Evolutionary conservation across 176 grass and related monocot species (phyloP).

Genomic region (Urochloa ruziziensis): DNA sequence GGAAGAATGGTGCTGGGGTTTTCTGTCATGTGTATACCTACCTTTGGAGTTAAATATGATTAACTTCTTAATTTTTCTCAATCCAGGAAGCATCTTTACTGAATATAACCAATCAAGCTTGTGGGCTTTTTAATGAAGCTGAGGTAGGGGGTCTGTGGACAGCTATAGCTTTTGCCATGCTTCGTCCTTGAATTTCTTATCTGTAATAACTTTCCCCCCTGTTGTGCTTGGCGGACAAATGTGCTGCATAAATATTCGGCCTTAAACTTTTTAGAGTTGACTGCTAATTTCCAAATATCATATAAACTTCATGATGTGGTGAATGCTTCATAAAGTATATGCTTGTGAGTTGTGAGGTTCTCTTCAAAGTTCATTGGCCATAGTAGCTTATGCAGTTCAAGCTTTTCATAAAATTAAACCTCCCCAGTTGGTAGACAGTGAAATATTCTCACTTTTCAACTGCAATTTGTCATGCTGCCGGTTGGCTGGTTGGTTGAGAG

Average conservation of each 20-base stretch:
- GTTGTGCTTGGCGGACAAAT: neutral
- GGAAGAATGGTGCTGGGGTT: neutral
- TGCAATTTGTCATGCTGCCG: neutral
- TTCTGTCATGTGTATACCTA: neutral
- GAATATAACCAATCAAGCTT: constrained; percentile 94
- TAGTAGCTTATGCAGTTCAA: neutral
- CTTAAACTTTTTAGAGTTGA: neutral
- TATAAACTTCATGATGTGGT: neutral
- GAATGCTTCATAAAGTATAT: neutral
- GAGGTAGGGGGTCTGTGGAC: constrained; percentile 50
- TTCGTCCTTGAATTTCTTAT: neutral
- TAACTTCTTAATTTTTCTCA: constrained; percentile 19
- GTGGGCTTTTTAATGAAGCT: constrained; percentile 81
- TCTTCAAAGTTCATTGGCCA: neutral
- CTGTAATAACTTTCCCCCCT: neutral
- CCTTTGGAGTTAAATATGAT: constrained; percentile 2
- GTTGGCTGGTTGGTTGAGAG: constrained; percentile 2
- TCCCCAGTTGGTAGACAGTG: neutral
- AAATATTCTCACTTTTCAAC: constrained; percentile 1
- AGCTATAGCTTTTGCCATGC: neutral
- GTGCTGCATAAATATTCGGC: neutral
- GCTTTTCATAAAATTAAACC: neutral
- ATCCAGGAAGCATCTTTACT: constrained; percentile 95
- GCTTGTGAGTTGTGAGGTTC: neutral
- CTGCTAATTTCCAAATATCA: neutral